A percentile compares a stretch with the other conserved stretches of the same genome.
These are phyloP conservation scores for Clitoria ternatea DNA, from an alignment of 306 rosid species.

Conservation along the genomic window DNA sequence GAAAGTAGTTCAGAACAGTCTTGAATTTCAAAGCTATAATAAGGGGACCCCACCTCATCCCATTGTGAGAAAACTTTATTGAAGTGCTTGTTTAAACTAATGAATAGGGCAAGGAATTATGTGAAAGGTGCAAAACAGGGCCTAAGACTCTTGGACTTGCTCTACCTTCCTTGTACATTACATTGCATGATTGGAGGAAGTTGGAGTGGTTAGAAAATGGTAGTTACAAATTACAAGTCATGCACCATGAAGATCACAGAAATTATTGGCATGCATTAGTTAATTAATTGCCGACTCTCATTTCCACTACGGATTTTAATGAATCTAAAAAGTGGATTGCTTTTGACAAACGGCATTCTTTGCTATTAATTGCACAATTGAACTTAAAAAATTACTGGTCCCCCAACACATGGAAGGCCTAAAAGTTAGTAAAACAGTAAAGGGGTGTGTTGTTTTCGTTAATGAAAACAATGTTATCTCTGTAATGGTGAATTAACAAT, in stretches of 20 bases:
- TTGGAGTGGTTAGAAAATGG: constrained; percentile 35
- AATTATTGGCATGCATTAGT: constrained; percentile 22
- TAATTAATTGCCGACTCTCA: constrained; percentile 17
- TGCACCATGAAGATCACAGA: constrained; percentile 24
- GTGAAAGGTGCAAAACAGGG: constrained; percentile 24
- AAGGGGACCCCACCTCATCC: constrained; percentile 36
- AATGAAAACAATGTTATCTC: background rate
- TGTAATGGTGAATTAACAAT: background rate
- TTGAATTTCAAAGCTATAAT: constrained; percentile 28
- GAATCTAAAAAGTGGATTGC: constrained; percentile 24
- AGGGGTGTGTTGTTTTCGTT: background rate
- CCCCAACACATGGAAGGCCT: background rate
- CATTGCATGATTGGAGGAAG: constrained; percentile 39
- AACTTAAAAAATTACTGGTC: constrained; percentile 4
- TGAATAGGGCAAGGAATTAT: constrained; percentile 2
- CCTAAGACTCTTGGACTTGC: constrained; percentile 15
- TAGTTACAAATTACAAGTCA: constrained; percentile 30
- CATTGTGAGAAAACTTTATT: background rate
- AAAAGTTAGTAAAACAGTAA: background rate
- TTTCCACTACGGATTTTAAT: constrained; percentile 21
- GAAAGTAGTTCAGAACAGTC: background rate
- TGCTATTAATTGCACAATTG: background rate
- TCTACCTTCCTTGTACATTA: constrained; percentile 21
- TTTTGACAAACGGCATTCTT: constrained; percentile 20
- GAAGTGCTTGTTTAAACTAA: constrained; percentile 20